These are phyloP conservation scores for Nakazawaea holstii DNA, from an alignment of 805 yeast species.

Conservation along the genomic window DNA sequence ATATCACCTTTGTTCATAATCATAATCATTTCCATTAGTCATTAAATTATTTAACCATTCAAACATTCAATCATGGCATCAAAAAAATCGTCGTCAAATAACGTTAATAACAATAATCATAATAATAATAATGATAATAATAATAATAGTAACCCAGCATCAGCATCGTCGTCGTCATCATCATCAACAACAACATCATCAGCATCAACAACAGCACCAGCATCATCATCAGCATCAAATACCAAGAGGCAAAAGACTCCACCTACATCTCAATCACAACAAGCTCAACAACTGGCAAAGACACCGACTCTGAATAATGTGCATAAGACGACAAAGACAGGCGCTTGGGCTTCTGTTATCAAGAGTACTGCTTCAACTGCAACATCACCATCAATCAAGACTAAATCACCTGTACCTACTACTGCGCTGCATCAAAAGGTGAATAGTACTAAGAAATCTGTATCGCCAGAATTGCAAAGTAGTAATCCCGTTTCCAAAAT, in stretches of 20 bases:
- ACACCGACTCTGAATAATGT: neutral
- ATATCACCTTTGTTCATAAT: neutral
- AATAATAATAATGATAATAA: no score
- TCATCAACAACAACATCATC: neutral
- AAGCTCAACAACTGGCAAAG: neutral
- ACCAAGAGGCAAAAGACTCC: neutral
- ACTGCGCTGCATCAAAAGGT: neutral
- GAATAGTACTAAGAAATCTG: neutral
- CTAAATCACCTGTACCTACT: constrained; percentile 1
- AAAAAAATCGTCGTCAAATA: neutral
- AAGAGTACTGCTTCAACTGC: neutral
- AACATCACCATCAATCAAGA: neutral
- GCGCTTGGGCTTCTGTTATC: constrained; percentile 1
- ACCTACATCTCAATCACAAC: neutral
- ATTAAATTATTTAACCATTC: no score
- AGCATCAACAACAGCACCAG: neutral
- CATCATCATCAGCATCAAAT: neutral
- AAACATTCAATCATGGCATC: neutral
- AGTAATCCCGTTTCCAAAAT: neutral
- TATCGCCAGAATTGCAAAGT: neutral
- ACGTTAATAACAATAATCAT: neutral
- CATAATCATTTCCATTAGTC: neutral
- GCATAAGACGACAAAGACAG: neutral
- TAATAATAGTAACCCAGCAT: neutral
- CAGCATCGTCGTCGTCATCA: neutral